Evolutionary conservation across 2,329 filamentous ascomycete genomes (phyloP).

Genomic region (Exophiala phaeomuriformis): DNA sequence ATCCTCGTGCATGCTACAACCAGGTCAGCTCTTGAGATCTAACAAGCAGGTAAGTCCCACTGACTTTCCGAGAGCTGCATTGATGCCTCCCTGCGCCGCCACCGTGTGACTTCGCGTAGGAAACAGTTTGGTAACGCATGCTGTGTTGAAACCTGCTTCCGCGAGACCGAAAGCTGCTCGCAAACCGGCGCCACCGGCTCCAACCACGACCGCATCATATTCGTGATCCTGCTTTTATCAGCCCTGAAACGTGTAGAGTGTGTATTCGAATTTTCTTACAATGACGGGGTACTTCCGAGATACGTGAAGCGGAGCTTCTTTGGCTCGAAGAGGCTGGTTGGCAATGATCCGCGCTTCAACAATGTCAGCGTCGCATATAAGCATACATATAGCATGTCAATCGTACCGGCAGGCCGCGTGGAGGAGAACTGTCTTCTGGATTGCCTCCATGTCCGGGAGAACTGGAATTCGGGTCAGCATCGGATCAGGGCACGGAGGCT

Average conservation of each 20-base stretch:
- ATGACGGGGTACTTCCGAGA: constrained; percentile 91
- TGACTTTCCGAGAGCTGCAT: constrained; percentile 49
- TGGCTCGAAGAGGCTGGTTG: constrained; percentile 78
- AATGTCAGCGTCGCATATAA: constrained; percentile 10
- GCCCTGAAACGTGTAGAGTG: neutral
- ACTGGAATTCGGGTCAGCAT: constrained; percentile 39
- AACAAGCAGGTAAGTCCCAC: constrained; percentile 4
- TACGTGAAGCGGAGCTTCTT: constrained; percentile 82
- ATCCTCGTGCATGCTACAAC: constrained; percentile 44
- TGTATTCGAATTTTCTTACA: constrained; percentile 45
- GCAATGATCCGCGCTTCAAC: constrained; percentile 70
- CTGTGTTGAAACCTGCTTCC: constrained; percentile 57
- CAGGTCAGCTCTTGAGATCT: constrained; percentile 10
- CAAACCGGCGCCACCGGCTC: constrained; percentile 57
- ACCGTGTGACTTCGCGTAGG: constrained; percentile 59
- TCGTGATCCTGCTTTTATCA: constrained; percentile 61
- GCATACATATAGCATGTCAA: neutral
- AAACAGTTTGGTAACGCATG: constrained; percentile 58
- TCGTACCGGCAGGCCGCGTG: constrained; percentile 69
- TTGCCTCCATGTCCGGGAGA: constrained; percentile 55
- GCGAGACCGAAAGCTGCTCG: constrained; percentile 58
- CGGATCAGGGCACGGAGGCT: constrained; percentile 11
- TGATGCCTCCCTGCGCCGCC: constrained; percentile 60
- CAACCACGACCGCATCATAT: constrained; percentile 80
- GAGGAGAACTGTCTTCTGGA: constrained; percentile 78